Conservation (phyloP, 805 yeast species). For the Clavispora phyllophila region DNA sequence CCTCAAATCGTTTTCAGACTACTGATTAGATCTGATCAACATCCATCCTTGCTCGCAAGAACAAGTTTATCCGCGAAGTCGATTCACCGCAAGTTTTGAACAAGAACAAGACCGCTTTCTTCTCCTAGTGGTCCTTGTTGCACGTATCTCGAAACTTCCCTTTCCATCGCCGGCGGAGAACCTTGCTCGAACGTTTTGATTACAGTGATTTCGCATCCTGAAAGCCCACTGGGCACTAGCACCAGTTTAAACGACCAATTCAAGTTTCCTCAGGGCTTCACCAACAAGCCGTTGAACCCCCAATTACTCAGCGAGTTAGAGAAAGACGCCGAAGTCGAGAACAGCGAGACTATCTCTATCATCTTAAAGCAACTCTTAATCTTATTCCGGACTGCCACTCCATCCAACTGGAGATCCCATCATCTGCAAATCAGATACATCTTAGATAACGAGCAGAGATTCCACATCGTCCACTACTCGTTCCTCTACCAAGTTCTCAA, state of each 20-base stretch:
- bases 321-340: slow-evolving; percentile 4
- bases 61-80: slow-evolving; percentile 1
- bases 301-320: neutral
- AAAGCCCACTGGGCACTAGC: slow-evolving; percentile 38
- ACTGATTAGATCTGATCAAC: slow-evolving; percentile 34
- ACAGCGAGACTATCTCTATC: slow-evolving; percentile 32
- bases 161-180: neutral
- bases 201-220: slow-evolving; percentile 31
- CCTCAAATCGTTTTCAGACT: slow-evolving; percentile 20
- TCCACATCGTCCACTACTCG: slow-evolving; percentile 6
- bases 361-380: slow-evolving; percentile 51
- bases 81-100: neutral
- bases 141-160: slow-evolving; percentile 1
- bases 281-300: slow-evolving; percentile 8
- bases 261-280: slow-evolving; percentile 5
- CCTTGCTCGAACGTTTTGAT: slow-evolving; percentile 1
- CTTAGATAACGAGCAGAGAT: slow-evolving; percentile 14
- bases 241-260: slow-evolving; percentile 9
- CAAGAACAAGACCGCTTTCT: neutral
- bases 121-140: neutral
- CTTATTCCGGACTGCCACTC: slow-evolving; percentile 40
- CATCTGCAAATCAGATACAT: slow-evolving; percentile 45
- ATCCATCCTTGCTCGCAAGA: neutral
- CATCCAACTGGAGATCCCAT: slow-evolving; percentile 35
- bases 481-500: slow-evolving; percentile 8